phyloP scores from a whole-genome alignment of 2,329 filamentous ascomycete species.

The Ceratocystis alfenasii region DNA sequence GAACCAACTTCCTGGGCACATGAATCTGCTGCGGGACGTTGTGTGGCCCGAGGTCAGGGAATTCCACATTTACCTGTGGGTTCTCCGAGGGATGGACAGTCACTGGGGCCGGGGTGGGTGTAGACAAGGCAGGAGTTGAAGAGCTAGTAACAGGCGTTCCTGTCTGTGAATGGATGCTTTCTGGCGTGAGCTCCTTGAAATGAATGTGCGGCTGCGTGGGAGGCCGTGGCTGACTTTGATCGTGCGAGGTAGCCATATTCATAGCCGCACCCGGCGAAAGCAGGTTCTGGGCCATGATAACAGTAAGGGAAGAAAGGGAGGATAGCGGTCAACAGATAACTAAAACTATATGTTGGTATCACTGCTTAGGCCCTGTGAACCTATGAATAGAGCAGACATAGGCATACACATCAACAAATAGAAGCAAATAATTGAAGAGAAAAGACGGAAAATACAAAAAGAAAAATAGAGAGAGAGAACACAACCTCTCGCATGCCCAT shows the following conservation, averaged over 20 bases:
- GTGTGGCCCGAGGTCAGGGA: conserved; percentile 2
- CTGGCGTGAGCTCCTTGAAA: not conserved
- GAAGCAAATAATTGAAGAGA: not conserved
- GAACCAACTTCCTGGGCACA: conserved; percentile 38
- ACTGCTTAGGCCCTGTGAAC: not conserved
- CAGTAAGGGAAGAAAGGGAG: not conserved
- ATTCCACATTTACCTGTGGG: conserved; percentile 12
- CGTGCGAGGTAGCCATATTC: not conserved
- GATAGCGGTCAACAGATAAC: not conserved
- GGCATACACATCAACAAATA: not conserved
- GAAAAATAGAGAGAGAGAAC: not conserved
- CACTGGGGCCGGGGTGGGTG: not conserved
- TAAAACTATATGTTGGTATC: not conserved
- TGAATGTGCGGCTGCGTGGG: not conserved
- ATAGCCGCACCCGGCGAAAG: not conserved
- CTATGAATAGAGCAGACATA: not conserved
- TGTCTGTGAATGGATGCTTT: not conserved
- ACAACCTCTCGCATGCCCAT: not conserved
- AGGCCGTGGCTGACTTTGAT: not conserved
- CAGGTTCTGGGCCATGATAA: not conserved
- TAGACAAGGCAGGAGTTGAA: not conserved
- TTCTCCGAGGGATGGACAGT: not conserved
- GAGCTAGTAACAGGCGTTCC: not conserved
- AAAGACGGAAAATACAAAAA: not conserved
- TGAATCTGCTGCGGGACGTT: conserved; percentile 17